Base-by-base conservation (phyloP, 2,329 filamentous ascomycete species). In the Fusarium sp. region DNA sequence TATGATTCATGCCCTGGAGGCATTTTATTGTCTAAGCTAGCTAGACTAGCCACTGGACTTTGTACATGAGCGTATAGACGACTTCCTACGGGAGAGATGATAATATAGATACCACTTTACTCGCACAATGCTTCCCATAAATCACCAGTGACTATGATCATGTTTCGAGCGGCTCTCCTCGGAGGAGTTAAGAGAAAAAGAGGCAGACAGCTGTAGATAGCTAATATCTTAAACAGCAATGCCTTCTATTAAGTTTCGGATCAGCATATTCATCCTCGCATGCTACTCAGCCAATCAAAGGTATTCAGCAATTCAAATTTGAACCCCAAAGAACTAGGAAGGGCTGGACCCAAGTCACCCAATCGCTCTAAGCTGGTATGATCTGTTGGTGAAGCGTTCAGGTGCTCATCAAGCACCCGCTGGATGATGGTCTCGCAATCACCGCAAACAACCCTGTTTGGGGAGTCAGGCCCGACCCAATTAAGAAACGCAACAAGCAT, bases 401-500 rank as follows among this genome's bases (percentile, higher is more conserved):
- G 75, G 8, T 83, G 80, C 57, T 85, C 81, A 55, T 86, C 84
- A 23, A 87, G 76, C 9, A 86, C 85, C 23, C 80, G 82, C 60
- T 84, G 81, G 54, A 87, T 85, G 23, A 85, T 79, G 4, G 76
- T 74, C 61, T 82, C 81, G 67, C 82, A 84, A n/a, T 82, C 77
- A 32, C 68, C 73, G 69, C 84, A 86, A 6, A 86, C 74, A 27
- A 81, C 78, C 16, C 81, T 81, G 41, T 87, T 87, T 6, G 84
- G 83, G 0, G 82, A 83, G 14, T 78, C 79, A 1, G 83, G 83
- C 20, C 79, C 78, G 7, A 86, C 78, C 85, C 85, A 87, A 49
- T 84, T 83, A 14, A 87, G 76, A 60, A 86, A 86, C 0, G 82
- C 84, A 9, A 85, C 80, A 1, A 87, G 77, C 3, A 86, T 79